A percentile compares a stretch with the other conserved stretches of the same genome.
phyloP scores from a whole-genome alignment of 2,329 filamentous ascomycete genomes.

The Cordyceps fumosorosea region DNA sequence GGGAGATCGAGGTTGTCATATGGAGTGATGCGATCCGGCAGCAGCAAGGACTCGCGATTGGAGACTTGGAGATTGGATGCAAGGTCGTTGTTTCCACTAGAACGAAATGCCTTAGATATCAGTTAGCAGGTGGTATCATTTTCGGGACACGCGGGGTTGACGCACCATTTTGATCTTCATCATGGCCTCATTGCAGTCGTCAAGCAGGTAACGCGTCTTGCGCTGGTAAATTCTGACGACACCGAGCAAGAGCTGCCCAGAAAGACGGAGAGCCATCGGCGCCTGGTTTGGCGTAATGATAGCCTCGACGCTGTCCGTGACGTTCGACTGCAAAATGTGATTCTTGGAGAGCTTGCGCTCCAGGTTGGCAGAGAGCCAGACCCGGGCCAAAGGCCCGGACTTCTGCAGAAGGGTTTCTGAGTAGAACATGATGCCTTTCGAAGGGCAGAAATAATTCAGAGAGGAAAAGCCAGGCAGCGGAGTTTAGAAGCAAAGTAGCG shows the following conservation, averaged over 20 bases:
- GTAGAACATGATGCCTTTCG: slow-evolving; percentile 73
- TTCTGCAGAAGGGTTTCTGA: slow-evolving; percentile 93
- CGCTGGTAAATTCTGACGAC: slow-evolving; percentile 96
- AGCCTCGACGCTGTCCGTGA: slow-evolving; percentile 88
- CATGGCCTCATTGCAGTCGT: slow-evolving; percentile 95
- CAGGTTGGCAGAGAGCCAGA: slow-evolving; percentile 96
- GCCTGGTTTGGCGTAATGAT: slow-evolving; percentile 92
- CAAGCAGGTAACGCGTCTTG: slow-evolving; percentile 91
- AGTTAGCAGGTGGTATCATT: slow-evolving; percentile 24
- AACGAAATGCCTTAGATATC: slow-evolving; percentile 71
- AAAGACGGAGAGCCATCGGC: slow-evolving; percentile 88
- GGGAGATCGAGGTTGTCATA: slow-evolving; percentile 73
- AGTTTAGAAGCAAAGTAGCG: neutral
- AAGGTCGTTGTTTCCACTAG: slow-evolving; percentile 90
- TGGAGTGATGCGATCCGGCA: slow-evolving; percentile 89
- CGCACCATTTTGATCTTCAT: slow-evolving; percentile 97
- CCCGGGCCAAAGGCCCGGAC: slow-evolving; percentile 91
- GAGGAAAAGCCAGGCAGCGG: slow-evolving; percentile 2
- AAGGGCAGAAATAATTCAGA: slow-evolving; percentile 19
- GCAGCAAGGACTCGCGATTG: slow-evolving; percentile 77
- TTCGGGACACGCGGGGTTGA: neutral
- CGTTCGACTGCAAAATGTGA: slow-evolving; percentile 88
- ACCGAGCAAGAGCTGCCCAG: slow-evolving; percentile 87
- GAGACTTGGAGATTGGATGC: slow-evolving; percentile 74
- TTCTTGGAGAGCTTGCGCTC: slow-evolving; percentile 98